phyloP scores from a whole-genome alignment of 75 land plant species.

The Pinus tabuliformis region DNA sequence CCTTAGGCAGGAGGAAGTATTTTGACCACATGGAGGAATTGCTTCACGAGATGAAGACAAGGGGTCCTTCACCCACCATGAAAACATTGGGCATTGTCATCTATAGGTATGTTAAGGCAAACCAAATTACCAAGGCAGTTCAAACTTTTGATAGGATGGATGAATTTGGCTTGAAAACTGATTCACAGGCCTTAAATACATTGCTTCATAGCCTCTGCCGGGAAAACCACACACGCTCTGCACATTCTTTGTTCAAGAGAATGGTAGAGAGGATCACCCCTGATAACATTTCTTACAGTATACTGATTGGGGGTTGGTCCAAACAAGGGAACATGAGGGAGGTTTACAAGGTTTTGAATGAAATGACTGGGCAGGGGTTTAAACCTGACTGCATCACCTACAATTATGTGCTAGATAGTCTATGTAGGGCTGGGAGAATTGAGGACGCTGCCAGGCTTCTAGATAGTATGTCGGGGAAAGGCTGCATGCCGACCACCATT shows the following conservation, averaged over 20 bases:
- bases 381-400: conserved; percentile 37
- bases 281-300: conserved; percentile 38
- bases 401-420: conserved; percentile 39
- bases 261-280: conserved; percentile 33
- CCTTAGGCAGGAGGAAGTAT: conserved; percentile 55
- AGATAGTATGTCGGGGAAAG: conserved; percentile 32
- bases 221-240: conserved; percentile 37
- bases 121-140: conserved; percentile 36
- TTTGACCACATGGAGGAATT: conserved; percentile 32
- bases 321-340: conserved; percentile 41
- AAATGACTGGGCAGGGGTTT: conserved; percentile 43
- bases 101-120: conserved; percentile 40
- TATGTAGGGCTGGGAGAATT: conserved; percentile 47
- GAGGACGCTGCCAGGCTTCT: conserved; percentile 42
- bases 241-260: conserved; percentile 26
- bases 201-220: conserved; percentile 41
- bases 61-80: conserved; percentile 21
- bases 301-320: conserved; percentile 61
- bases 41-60: conserved; percentile 24
- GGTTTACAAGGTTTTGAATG: conserved; percentile 26
- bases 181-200: conserved; percentile 29
- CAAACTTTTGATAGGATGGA: conserved; percentile 37
- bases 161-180: conserved; percentile 32
- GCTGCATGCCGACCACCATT: conserved; percentile 21
- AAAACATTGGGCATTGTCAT: conserved; percentile 47